These are phyloP conservation scores for Castanea crenata DNA, from an alignment of 306 rosid species.

Conservation along the genomic window DNA sequence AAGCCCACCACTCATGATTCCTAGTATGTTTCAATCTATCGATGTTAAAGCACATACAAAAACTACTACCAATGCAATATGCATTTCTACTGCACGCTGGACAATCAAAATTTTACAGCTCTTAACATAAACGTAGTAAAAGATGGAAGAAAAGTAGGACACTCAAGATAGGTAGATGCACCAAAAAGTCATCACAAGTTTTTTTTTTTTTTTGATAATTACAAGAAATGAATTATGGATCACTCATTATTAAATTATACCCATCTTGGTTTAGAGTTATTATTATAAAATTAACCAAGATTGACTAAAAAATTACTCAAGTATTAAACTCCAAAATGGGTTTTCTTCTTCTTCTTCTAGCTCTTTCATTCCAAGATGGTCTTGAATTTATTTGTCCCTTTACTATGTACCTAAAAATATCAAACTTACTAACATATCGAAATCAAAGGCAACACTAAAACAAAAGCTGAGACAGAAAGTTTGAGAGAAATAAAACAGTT, in stretches of 20 bases:
- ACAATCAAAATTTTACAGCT: background rate
- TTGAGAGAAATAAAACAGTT: background rate
- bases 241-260: background rate
- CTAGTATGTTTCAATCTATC: no score
- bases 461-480: conserved; percentile 1
- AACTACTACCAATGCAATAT: background rate
- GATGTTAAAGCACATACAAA: no score
- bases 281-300: background rate
- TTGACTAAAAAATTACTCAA: background rate
- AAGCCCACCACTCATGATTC: no score
- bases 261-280: background rate
- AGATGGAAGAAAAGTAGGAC: background rate
- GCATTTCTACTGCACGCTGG: background rate
- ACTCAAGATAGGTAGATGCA: background rate
- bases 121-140: background rate
- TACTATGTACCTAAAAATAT: no score
- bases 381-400: background rate
- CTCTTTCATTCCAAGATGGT: background rate
- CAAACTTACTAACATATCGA: background rate
- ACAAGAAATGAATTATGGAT: background rate
- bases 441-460: background rate
- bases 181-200: background rate
- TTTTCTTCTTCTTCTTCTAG: no score
- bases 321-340: background rate
- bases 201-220: no score